Base-by-base conservation (phyloP, 495 filamentous ascomycete species). In the Tuber microsphaerosporum region DNA sequence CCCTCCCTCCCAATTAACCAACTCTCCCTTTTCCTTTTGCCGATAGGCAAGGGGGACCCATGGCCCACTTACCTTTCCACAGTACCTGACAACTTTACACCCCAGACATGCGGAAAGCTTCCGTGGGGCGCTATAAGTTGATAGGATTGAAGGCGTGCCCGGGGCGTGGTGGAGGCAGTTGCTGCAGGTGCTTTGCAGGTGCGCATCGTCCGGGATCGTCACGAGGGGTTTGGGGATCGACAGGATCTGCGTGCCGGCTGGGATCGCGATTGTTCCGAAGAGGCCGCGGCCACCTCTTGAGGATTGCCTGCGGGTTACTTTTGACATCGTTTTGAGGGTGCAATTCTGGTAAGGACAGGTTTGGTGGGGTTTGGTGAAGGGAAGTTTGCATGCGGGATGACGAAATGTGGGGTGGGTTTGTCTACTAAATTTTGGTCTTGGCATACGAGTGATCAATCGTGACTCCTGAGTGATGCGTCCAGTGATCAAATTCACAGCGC, bases 41-140 rank as follows among this genome's bases (percentile, higher is more conserved):
- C 73, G 76, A 34, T 71, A 73, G 22, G 83, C 26, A 70, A 77
- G 51, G 34, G 79, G 75, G 71, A 81, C 70, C 44, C 69, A 71
- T 37, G 70, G 70, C 19, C 46, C 61, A 84, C 85, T 71, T 78
- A 91, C 89, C 86, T 88, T 89, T 70, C 87, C 86, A 82, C 91
- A 93, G 82, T 92, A 93, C 74, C 86, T 87, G 0, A 89, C 87
- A 19, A 87, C 84, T 71, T 85, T 87, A 83, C 91, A 93, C 0
- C 88, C 88, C 0, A 85, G 85, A 82, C 91, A 93, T 42, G 84
- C 26, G 12, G 26, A 65, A 14, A 65, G 56, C 26, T 65, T 65
- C 56, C 56, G 56, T 12, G 26, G 26, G 26, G 26, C 14, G 12
- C 12, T 34, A 14, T 65, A 65, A 17, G 56, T 65, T 34, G 56